Conservation (phyloP, 2,329 filamentous ascomycete species). For the Diaporthe citriasiana region DNA sequence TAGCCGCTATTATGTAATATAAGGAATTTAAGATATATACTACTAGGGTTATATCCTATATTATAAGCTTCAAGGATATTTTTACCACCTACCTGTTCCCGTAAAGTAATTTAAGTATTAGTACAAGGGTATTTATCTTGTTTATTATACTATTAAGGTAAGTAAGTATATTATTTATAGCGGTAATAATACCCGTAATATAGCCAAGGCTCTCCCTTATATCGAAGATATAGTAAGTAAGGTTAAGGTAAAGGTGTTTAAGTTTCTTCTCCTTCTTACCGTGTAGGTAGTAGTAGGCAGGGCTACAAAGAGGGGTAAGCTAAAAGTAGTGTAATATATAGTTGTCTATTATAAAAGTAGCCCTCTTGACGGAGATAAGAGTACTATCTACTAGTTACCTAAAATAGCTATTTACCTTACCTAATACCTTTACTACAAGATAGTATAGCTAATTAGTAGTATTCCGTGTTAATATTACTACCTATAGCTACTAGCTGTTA, state of each 20-base stretch:
- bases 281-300: not conserved
- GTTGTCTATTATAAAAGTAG: rapidly evolving
- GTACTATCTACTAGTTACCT: not conserved
- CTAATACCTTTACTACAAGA: not conserved
- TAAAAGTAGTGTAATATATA: not conserved
- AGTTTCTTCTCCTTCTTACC: not conserved
- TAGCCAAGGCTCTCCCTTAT: not conserved
- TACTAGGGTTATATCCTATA: not conserved
- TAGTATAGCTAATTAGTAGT: not conserved
- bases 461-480: not conserved
- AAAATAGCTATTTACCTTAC: not conserved
- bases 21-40: not conserved
- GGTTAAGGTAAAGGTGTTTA: not conserved
- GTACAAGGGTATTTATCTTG: not conserved
- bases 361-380: not conserved
- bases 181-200: not conserved
- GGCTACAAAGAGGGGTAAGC: not conserved
- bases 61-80: not conserved
- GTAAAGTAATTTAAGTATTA: not conserved
- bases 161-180: not conserved
- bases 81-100: not conserved
- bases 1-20: not conserved
- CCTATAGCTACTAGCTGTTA: not conserved
- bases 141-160: not conserved
- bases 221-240: not conserved